A percentile compares a stretch with the other conserved stretches of the same genome.
phyloP scores from a whole-genome alignment of 345 rosid species.

The Arabidopsis arenosa region DNA sequence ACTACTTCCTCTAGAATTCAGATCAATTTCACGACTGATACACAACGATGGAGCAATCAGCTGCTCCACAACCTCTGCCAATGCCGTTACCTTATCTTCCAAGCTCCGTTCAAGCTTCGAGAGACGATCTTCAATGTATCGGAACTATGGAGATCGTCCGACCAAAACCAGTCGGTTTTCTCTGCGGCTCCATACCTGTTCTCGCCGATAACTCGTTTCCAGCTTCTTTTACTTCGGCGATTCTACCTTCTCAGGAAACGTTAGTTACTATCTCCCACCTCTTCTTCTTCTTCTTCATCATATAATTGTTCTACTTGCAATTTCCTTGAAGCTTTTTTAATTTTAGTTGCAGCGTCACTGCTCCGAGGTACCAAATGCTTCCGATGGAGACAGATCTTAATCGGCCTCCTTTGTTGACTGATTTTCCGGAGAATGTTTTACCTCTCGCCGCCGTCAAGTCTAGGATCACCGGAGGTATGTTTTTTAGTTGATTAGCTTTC shows the following conservation, averaged over 20 bases:
- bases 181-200: slow-evolving; percentile 92
- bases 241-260: slow-evolving; percentile 75
- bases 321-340: slow-evolving; percentile 1
- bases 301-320: background rate
- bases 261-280: slow-evolving; percentile 22
- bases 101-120: slow-evolving; percentile 50
- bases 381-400: slow-evolving; percentile 91
- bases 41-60: background rate
- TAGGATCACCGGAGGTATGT: slow-evolving; percentile 65
- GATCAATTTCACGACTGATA: background rate
- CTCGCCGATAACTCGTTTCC: slow-evolving; percentile 77
- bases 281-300: background rate
- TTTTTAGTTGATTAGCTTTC: background rate
- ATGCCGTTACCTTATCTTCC: slow-evolving; percentile 34
- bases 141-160: slow-evolving; percentile 75
- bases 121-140: slow-evolving; percentile 82
- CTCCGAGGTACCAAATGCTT: slow-evolving; percentile 79
- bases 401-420: slow-evolving; percentile 66
- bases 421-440: slow-evolving; percentile 70
- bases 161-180: slow-evolving; percentile 82
- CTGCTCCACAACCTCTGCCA: background rate
- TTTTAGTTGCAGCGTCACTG: slow-evolving; percentile 59
- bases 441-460: slow-evolving; percentile 69
- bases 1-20: background rate
- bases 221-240: slow-evolving; percentile 67